Conservation (phyloP, 2,329 filamentous ascomycete genomes). For the Coniochaeta hoffmannii region DNA sequence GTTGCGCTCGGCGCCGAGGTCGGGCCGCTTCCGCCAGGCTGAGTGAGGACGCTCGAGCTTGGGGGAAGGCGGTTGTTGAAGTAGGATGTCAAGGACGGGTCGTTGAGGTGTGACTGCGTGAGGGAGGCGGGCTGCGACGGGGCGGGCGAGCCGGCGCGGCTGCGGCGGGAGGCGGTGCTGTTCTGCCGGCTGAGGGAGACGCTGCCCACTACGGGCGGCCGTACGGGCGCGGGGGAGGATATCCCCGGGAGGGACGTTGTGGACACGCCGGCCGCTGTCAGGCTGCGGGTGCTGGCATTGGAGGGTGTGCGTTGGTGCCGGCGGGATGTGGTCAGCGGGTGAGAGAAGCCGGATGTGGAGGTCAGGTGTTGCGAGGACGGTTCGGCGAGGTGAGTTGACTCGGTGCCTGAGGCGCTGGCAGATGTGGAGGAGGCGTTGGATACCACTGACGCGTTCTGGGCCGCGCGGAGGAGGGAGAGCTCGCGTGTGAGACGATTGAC, state of each 20-base stretch:
- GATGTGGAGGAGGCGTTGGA: conserved; percentile 60
- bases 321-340: conserved; percentile 42
- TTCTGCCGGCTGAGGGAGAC: conserved; percentile 45
- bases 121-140: conserved; percentile 26
- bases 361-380: conserved; percentile 32
- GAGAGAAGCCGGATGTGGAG: conserved; percentile 50
- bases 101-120: conserved; percentile 34
- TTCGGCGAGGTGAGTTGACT: conserved; percentile 37
- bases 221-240: conserved; percentile 35
- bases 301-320: conserved; percentile 53
- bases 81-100: conserved; percentile 23
- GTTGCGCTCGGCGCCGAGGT: conserved; percentile 35
- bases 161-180: conserved; percentile 46
- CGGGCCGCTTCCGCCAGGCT: conserved; percentile 6
- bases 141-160: conserved; percentile 42
- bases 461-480: conserved; percentile 70
- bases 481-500: conserved; percentile 91
- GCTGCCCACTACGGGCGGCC: conserved; percentile 19
- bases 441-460: conserved; percentile 58
- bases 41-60: not conserved
- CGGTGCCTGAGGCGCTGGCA: conserved; percentile 42
- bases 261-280: conserved; percentile 34
- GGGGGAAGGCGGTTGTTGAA: conserved; percentile 21
- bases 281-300: conserved; percentile 45
- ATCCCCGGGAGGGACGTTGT: conserved; percentile 34